phyloP scores from a whole-genome alignment of 2,329 filamentous ascomycete species.

The Ophiostoma triangulosporum region DNA sequence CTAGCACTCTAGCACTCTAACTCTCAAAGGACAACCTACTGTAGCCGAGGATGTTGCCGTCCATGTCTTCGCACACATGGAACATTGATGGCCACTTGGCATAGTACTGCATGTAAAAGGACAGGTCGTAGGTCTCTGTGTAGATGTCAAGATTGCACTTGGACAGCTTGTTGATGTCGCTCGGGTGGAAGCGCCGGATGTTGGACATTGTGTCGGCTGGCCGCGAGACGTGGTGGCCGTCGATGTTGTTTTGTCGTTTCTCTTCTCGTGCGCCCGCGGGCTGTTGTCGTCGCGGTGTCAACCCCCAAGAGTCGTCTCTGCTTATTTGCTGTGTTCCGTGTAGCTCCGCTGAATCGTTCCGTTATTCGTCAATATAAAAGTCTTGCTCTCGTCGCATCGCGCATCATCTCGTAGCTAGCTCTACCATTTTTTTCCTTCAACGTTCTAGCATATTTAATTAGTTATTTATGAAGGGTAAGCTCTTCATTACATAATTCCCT shows the following conservation, averaged over 20 bases:
- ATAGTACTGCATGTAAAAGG: conserved; percentile 92
- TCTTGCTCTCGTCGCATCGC: not conserved
- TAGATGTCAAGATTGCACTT: conserved; percentile 90
- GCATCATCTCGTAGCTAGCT: not conserved
- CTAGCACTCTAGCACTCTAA: not conserved
- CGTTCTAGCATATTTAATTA: not conserved
- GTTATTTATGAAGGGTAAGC: conserved; percentile 2
- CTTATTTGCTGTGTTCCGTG: not conserved
- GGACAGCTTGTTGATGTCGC: conserved; percentile 79
- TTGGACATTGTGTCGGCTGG: conserved; percentile 48
- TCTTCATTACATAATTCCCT: not conserved
- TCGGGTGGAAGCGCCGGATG: conserved; percentile 71
- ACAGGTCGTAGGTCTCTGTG: conserved; percentile 94
- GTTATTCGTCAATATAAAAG: no score
- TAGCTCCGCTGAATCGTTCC: no score
- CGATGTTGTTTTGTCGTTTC: not conserved
- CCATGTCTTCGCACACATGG: conserved; percentile 73
- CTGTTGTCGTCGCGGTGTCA: not conserved
- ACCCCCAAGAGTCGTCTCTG: not conserved
- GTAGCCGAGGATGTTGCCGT: conserved; percentile 87
- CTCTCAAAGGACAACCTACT: conserved; percentile 40
- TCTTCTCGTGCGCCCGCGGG: not conserved
- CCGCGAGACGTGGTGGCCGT: not conserved
- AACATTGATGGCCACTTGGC: conserved; percentile 93
- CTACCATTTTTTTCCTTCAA: not conserved